Evolutionary conservation across 2,329 filamentous ascomycete genomes (phyloP).

Genomic region (Arthrobotrys sphaeroides): DNA sequence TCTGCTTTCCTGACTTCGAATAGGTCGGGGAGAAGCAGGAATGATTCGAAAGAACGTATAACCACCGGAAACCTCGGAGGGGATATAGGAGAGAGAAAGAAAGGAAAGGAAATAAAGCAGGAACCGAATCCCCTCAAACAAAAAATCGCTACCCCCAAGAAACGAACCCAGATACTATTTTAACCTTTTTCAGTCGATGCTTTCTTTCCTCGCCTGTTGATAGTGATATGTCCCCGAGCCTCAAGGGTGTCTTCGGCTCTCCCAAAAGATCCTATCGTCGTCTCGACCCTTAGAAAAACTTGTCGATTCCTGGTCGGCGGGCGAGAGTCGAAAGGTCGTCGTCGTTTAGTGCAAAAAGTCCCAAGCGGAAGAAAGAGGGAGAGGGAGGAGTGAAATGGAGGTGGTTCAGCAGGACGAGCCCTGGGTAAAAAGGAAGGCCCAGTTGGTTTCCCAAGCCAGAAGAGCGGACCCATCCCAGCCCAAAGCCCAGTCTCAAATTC

Average conservation of each 20-base stretch:
- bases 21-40: background rate
- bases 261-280: conserved; percentile 36
- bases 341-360: conserved; percentile 25
- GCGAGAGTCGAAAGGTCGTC: conserved; percentile 43
- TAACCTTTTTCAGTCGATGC: conserved; percentile 30
- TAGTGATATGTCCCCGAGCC: conserved; percentile 43
- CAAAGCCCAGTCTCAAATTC: conserved; percentile 39
- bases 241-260: conserved; percentile 3
- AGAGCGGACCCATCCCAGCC: conserved; percentile 37
- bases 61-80: conserved; percentile 12
- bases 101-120: background rate
- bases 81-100: background rate
- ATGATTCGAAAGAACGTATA: conserved; percentile 16
- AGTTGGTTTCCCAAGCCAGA: conserved; percentile 41
- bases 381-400: conserved; percentile 4
- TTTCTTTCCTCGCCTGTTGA: background rate
- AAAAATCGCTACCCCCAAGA: conserved; percentile 11
- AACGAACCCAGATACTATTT: conserved; percentile 48
- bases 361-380: conserved; percentile 14
- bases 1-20: background rate
- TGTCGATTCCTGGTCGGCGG: conserved; percentile 33
- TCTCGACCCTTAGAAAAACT: conserved; percentile 32
- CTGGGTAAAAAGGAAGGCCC: conserved; percentile 43
- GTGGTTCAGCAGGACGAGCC: conserved; percentile 25
- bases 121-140: background rate